These are phyloP conservation scores for Ceratobasidium sp. DNA, from an alignment of 1,284 basidiomycete species.

Conservation along the genomic window DNA sequence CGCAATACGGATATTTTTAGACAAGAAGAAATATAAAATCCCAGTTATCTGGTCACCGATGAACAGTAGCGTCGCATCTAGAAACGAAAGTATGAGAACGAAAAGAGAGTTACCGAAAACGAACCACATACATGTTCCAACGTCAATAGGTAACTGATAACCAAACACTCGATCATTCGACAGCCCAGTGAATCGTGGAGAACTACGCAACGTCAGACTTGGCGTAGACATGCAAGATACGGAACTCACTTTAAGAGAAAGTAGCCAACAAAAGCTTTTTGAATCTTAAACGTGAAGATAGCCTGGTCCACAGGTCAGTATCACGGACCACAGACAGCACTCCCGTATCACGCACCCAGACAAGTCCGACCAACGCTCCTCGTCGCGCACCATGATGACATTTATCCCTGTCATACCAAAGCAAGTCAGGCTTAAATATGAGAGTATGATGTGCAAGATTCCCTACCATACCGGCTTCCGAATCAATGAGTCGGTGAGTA, in stretches of 20 bases:
- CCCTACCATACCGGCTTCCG: conserved; percentile 74
- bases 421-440: background rate
- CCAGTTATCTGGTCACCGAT: conserved; percentile 78
- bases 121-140: conserved; percentile 72
- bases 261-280: conserved; percentile 71
- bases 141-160: conserved; percentile 71
- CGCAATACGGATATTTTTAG: conserved; percentile 81
- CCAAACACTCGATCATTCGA: conserved; percentile 76
- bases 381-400: conserved; percentile 76
- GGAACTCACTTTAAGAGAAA: conserved; percentile 73
- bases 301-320: conserved; percentile 60
- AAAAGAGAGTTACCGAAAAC: conserved; percentile 23
- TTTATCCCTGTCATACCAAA: conserved; percentile 62
- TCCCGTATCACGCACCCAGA: conserved; percentile 70
- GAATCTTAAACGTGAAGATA: conserved; percentile 73
- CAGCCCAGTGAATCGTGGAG: conserved; percentile 74
- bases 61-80: conserved; percentile 82
- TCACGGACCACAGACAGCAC: background rate
- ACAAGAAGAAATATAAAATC: conserved; percentile 84
- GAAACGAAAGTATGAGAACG: conserved; percentile 28
- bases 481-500: conserved; percentile 76
- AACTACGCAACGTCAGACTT: conserved; percentile 60
- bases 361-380: conserved; percentile 71
- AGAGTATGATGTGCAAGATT: background rate
- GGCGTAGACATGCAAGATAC: background rate